Base-by-base conservation (phyloP, 768 basidiomycete species). In the Auriscalpium vulgare region DNA sequence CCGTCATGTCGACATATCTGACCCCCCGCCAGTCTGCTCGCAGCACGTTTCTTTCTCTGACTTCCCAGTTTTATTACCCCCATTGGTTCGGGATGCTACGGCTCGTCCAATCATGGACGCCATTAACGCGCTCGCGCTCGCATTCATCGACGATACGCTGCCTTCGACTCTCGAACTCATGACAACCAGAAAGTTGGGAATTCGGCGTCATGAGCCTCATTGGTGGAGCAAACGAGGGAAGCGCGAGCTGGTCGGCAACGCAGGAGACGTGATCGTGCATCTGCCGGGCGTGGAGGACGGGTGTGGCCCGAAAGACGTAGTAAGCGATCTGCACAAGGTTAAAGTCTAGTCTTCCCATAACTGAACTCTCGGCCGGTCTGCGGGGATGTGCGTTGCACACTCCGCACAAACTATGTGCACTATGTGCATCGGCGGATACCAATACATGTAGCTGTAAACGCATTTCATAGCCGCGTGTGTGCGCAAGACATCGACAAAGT, bases 41-140 rank as follows among this genome's bases (percentile, higher is more conserved):
- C 54, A 35, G 21, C 68, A 68, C 50, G 37, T 56, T 11, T 65
- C 65, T 14, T 69, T 69, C 60, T 69, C 67, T 16, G 68, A 69
- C 50, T 61, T 65, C 49, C 61, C 58, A 8, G 49, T 65, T 21
- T 17, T 68, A 37, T 45, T 62, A 8, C 61, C 65, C 36, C 48
- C 53, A 8, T 59, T 61, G 1, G 19, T 62, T 17, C 47, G 46
- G 36, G 43, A 51, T 16, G 14, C 54, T 3, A 49, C 59, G 6
- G 62, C 61, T 10, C 54, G 49, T 16, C 50, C 44, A 29, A 57
- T 66, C 8, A 45, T 68, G 36, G 37, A 63, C 23, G 44, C 58
- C 8, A 63, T 66, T 19, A 54, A 59, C 17, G 54, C 48, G 21
- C 61, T 69, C 8, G 34, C 62, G 17, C 44, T 60, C 5, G 62